Evolutionary conservation across 345 rosid species (phyloP), one percentile per base, ranked within the genome.

Genomic region (Ailanthus altissimus): DNA sequence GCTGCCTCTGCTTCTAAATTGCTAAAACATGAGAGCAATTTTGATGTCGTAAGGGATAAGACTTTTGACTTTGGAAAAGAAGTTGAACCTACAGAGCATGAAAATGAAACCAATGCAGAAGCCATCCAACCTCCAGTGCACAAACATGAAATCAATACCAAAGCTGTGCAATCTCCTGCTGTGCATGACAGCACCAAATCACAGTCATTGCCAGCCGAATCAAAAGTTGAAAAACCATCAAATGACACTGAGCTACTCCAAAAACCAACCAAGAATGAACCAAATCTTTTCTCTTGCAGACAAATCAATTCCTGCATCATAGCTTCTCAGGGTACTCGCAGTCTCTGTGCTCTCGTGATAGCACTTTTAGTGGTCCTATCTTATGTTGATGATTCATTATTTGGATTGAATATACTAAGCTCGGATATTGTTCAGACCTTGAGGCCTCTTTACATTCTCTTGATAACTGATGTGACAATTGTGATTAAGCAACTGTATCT

Each of bases 361-460:
- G 93, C 92, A 6, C 74, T 79, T 15, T 70, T 87, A 28, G 97
- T 90, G 51, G 86, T 92, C 54, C 70, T 91, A 20, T 82, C 89
- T 28, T 78, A 83, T 26, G 74, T 78, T 51, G 78, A 83, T 66
- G 83, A 79, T 80, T 86, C 89, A 47, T 13, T 85, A 20, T 46
- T 88, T 65, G 85, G 86, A 72, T 23, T 74, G 20, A 78, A 80
- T 66, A 70, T 84, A 18, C 75, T 76, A 21, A 88, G 84, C 62
- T 83, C 87, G 1, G 76, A 77, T 11, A 85, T 83, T 74, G 62
- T 86, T 61, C 61, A 88, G 75, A 84, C 84, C 72, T 76, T 84
- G 50, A 86, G 89, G 83, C 96, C 98, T 14, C 77, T 94, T 72
- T 92, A 83, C 83, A 82, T 89, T n/a, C 77, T 92, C 51, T 66